These are phyloP conservation scores for Melampsora americana DNA, from an alignment of 1,284 basidiomycete species.

Conservation along the genomic window DNA sequence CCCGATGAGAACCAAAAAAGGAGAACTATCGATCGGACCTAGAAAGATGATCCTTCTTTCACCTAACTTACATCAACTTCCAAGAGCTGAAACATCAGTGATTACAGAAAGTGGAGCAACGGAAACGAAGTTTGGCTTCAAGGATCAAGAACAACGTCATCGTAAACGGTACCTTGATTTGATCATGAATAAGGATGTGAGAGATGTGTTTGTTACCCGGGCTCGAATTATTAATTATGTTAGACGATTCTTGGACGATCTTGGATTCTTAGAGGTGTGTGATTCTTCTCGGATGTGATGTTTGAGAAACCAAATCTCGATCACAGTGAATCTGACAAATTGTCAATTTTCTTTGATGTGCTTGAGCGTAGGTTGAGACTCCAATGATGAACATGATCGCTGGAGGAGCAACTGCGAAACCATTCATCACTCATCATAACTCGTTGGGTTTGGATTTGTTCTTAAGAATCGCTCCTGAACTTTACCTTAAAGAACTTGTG, in stretches of 20 bases:
- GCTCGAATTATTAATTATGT: conserved; percentile 56
- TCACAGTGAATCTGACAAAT: background rate
- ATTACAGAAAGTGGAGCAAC: conserved; percentile 37
- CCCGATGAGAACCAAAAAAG: conserved; percentile 90
- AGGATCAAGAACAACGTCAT: conserved; percentile 95
- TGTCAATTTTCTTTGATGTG: background rate
- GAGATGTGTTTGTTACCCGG: conserved; percentile 86
- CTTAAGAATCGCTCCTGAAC: conserved; percentile 94
- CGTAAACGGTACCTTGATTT: conserved; percentile 98
- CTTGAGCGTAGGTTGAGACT: conserved; percentile 69
- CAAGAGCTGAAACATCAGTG: conserved; percentile 48
- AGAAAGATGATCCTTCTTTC: conserved; percentile 80
- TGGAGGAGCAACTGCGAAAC: conserved; percentile 96
- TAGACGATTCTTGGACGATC: conserved; percentile 74
- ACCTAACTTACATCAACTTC: conserved; percentile 93
- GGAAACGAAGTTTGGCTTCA: conserved; percentile 62
- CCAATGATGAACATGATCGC: conserved; percentile 97
- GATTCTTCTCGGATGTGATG: background rate
- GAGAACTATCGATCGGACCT: conserved; percentile 88
- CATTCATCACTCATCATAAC: conserved; percentile 98
- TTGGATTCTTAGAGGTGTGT: conserved; percentile 81
- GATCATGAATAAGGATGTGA: conserved; percentile 87
- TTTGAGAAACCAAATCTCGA: background rate
- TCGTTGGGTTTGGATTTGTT: conserved; percentile 96
- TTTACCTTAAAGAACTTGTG: conserved; percentile 96